Base-by-base conservation (phyloP, 1,284 basidiomycete species). In the Apiotrichum sp. region DNA sequence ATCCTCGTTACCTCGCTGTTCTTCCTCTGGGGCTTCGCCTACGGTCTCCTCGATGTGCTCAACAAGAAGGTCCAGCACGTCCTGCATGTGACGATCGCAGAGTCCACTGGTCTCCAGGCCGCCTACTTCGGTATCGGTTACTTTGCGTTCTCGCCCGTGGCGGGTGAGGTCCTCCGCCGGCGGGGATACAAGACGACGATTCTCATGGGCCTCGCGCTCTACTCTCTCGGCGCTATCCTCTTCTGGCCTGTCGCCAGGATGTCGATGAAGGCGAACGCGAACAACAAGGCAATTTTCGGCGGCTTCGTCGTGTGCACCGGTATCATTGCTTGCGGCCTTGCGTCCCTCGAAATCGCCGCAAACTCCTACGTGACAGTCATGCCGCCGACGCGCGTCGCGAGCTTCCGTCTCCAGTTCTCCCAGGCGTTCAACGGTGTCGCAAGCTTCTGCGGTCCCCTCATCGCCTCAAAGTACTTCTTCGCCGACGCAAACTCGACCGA, bases 401-500 rank as follows among this genome's bases (percentile, higher is more conserved):
- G 86, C 8, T 84, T 86, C 68, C 82, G 88, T 45, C 80, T 91
- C 39, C 88, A 89, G 69, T 86, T 89, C 69, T 86, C 85, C 52
- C 88, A 90, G 75, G 85, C 86, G 2, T 89, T 87, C 78, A 87
- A 89, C 71, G 87, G 88, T 47, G 78, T 90, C 40, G 87, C 87
- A 2, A 38, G 35, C 2, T 88, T 90, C 66, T 80, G 85, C 29
- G 88, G 88, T 0, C 88, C 88, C 32, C 80, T 89, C 63, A 90
- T 90, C 65, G 87, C 87, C 29, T 84, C 84, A 14, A 74, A 77
- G 65, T 87, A 84, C 79, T 89, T 89, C 78, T 88, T 88, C 79
- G 77, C 74, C 6, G 86, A 82, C 2, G 80, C 75, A 52, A 84
- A 87, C 69, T 80, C 80, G 4, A 80, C 77, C 45, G 79, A 78